Evolutionary conservation across 2,329 filamentous ascomycete species (phyloP).

Genomic region (Aschersonia sp.): DNA sequence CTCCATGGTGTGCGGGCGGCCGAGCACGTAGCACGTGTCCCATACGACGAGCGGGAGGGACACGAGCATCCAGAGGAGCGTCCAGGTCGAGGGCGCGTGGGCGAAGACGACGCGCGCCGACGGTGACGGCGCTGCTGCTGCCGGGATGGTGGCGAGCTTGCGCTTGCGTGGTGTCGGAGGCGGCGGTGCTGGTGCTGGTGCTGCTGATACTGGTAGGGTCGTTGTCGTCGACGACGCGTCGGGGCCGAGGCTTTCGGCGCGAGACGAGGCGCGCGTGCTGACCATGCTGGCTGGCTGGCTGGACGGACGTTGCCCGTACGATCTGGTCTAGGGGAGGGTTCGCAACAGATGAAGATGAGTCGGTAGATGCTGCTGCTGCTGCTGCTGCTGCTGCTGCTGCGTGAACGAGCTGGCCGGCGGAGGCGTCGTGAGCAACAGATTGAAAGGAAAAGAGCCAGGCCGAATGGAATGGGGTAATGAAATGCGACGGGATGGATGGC

Average conservation of each 20-base stretch:
- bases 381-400: not conserved
- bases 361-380: not conserved
- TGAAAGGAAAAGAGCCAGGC: not conserved
- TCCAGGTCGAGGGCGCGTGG: slow-evolving; percentile 30
- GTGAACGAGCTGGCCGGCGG: not conserved
- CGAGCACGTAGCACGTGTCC: slow-evolving; percentile 68
- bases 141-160: slow-evolving; percentile 3
- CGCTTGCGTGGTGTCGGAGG: slow-evolving; percentile 6
- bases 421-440: not conserved
- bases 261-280: slow-evolving; percentile 20
- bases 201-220: too few species aligned
- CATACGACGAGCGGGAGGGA: slow-evolving; percentile 68
- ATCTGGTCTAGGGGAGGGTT: too few species aligned
- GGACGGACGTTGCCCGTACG: not conserved
- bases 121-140: slow-evolving; percentile 2
- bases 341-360: not conserved
- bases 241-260: slow-evolving; percentile 12
- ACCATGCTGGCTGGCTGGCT: slow-evolving; percentile 15
- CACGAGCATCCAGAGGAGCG: slow-evolving; percentile 56
- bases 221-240: not conserved
- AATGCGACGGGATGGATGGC: not conserved
- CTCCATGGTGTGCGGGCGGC: slow-evolving; percentile 70
- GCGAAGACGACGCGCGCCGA: not conserved
- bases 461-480: not conserved
- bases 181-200: too few species aligned